phyloP scores from a whole-genome alignment of 306 rosid genomes.

The Quercus parvula region DNA sequence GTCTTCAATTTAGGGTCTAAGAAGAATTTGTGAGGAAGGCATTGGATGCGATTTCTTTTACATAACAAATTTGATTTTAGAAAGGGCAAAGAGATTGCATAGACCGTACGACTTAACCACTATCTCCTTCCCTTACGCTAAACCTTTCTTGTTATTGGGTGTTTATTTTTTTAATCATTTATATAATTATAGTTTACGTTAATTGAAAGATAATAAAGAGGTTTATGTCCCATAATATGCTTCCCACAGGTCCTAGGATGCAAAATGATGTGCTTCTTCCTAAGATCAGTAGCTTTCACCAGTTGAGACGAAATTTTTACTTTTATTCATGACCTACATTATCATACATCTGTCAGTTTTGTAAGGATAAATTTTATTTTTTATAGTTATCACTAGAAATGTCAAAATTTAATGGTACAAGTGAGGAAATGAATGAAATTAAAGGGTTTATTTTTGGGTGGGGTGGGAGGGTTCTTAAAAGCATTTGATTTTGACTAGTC shows the following conservation, averaged over 20 bases:
- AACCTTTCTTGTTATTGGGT: not conserved
- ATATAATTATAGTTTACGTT: not conserved
- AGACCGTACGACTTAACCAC: conserved; percentile 4
- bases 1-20: conserved; percentile 26
- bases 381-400: too few relatives aligned
- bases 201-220: not conserved
- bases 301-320: too few relatives aligned
- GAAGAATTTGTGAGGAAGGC: conserved; percentile 14
- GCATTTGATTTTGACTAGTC: too few relatives aligned
- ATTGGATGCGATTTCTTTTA: conserved; percentile 26
- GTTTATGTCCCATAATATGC: conserved; percentile 3
- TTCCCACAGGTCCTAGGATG: conserved; percentile 7
- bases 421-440: too few relatives aligned
- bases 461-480: too few relatives aligned
- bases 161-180: not conserved
- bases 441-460: too few relatives aligned
- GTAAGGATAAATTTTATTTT: too few relatives aligned
- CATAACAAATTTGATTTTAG: not conserved
- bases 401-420: too few relatives aligned
- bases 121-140: conserved; percentile 23
- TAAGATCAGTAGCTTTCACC: not conserved
- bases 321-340: too few relatives aligned
- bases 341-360: too few relatives aligned
- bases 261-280: not conserved
- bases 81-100: conserved; percentile 4